phyloP scores from a whole-genome alignment of 2,329 filamentous ascomycete genomes.

The Fusarium tricinctum region DNA sequence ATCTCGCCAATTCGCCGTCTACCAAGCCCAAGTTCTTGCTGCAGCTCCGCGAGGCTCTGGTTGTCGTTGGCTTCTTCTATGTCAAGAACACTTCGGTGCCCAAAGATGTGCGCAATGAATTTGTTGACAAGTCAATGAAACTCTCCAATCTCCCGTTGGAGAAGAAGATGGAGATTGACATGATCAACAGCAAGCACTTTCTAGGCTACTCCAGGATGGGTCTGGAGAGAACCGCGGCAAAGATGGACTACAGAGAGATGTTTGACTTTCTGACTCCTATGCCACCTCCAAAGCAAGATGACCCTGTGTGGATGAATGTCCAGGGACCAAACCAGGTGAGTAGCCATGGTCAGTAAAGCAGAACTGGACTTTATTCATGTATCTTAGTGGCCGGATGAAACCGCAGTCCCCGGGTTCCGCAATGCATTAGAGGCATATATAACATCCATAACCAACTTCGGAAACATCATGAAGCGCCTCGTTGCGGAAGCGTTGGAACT shows the following conservation, averaged over 20 bases:
- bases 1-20: background rate
- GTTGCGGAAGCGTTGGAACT: constrained; percentile 3
- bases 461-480: background rate
- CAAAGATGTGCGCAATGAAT: background rate
- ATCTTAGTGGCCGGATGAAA: constrained; percentile 1
- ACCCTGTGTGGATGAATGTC: background rate
- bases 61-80: constrained; percentile 4
- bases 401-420: background rate
- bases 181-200: background rate
- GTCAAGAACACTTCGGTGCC: background rate
- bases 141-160: background rate
- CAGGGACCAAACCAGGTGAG: constrained; percentile 6
- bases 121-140: background rate
- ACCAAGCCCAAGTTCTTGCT: constrained; percentile 1
- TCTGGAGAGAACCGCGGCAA: background rate
- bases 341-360: no score
- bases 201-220: background rate
- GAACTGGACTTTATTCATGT: no score
- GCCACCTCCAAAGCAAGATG: background rate
- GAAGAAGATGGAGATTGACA: constrained; percentile 3
- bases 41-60: background rate
- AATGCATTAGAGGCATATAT: background rate
- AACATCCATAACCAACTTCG: no score
- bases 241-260: background rate
- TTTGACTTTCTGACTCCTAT: background rate